phyloP scores from a whole-genome alignment of 2,329 filamentous ascomycete genomes.

The Fusarium vanettenii region DNA sequence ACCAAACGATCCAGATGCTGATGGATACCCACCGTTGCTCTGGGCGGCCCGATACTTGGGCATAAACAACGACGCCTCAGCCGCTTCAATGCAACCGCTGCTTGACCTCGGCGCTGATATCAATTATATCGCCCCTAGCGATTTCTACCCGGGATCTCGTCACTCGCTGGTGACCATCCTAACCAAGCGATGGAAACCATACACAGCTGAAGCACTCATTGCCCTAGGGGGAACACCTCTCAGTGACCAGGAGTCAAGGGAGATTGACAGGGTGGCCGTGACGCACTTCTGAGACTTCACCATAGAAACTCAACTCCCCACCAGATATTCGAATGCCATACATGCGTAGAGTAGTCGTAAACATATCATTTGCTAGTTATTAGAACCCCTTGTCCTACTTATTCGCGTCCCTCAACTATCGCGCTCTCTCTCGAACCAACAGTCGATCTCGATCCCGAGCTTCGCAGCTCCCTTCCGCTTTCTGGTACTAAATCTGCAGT shows the following conservation, averaged over 20 bases:
- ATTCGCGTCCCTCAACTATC: conserved; percentile 3
- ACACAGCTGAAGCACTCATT: conserved; percentile 12
- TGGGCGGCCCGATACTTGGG: conserved; percentile 24
- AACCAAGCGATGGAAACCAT: neutral
- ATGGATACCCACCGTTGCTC: conserved; percentile 18
- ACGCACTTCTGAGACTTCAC: neutral
- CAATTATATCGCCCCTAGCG: conserved; percentile 13
- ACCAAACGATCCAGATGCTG: conserved; percentile 19
- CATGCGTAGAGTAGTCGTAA: neutral
- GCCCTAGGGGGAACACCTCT: neutral
- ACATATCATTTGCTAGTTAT: neutral
- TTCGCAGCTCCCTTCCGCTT: conserved; percentile 38
- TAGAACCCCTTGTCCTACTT: neutral
- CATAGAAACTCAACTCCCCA: neutral
- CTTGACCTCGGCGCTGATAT: conserved; percentile 24
- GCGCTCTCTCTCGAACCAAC: conserved; percentile 33
- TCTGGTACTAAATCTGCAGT: conserved; percentile 38
- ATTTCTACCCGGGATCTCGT: neutral
- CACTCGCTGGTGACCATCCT: conserved; percentile 4
- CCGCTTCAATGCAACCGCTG: conserved; percentile 7
- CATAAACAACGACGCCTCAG: neutral
- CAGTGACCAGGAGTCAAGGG: neutral
- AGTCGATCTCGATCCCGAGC: conserved; percentile 36
- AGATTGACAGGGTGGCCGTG: neutral
- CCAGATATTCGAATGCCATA: neutral